A percentile compares a stretch with the other conserved stretches of the same genome.
Conservation (phyloP, 768 basidiomycete species). For the Amanita pseudoporphyria region DNA sequence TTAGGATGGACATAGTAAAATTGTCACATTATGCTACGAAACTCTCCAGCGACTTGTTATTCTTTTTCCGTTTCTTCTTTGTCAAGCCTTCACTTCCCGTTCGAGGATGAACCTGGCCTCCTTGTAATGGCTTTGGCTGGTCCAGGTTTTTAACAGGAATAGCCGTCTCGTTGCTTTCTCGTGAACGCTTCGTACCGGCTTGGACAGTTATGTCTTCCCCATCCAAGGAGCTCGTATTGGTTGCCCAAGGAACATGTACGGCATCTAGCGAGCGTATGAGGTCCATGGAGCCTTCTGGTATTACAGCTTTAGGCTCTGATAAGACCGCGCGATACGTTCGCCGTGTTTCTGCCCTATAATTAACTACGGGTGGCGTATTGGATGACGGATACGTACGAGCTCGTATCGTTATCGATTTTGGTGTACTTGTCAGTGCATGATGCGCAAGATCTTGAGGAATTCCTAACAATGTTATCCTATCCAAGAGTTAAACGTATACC, state of each 20-base stretch:
- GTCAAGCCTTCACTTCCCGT: background rate
- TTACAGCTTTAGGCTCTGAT: constrained; percentile 61
- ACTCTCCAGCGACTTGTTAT: constrained; percentile 3
- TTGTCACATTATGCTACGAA: background rate
- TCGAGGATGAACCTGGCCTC: background rate
- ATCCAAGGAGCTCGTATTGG: too few species aligned
- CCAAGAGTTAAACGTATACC: background rate
- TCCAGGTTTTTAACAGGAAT: background rate
- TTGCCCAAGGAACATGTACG: background rate
- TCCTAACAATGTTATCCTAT: constrained; percentile 57
- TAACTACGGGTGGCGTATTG: background rate
- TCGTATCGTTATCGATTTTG: constrained; percentile 61
- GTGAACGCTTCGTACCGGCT: background rate
- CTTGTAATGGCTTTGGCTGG: background rate
- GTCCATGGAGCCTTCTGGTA: constrained; percentile 26
- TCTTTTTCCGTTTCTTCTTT: constrained; percentile 7
- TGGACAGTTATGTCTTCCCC: background rate
- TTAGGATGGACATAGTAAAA: background rate
- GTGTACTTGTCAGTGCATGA: constrained; percentile 45
- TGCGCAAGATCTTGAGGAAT: constrained; percentile 62
- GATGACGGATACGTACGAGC: constrained; percentile 46
- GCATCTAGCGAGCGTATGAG: background rate
- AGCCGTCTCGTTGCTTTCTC: background rate
- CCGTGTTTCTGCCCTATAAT: constrained; percentile 50
- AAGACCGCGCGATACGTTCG: constrained; percentile 73